phyloP scores from a whole-genome alignment of 2,329 filamentous ascomycete species.

The Aurifilum marmelostoma region DNA sequence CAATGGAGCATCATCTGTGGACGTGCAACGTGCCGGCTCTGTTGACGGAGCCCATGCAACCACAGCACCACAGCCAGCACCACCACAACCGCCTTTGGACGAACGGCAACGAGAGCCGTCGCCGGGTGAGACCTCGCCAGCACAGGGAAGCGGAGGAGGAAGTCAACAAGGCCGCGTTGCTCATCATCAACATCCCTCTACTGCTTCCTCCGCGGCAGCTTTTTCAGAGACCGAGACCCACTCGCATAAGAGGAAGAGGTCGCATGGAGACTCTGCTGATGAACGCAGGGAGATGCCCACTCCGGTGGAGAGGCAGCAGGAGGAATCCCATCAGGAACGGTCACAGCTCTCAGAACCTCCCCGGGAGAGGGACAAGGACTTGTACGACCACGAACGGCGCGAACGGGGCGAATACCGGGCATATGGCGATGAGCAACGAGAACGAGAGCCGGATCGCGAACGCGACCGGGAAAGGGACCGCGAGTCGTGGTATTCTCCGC shows the following conservation, averaged over 20 bases:
- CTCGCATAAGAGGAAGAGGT: conserved; percentile 71
- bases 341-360: conserved; percentile 31
- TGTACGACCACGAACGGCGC: conserved; percentile 30
- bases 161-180: conserved; percentile 46
- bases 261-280: conserved; percentile 58
- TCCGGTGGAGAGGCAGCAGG: conserved; percentile 40
- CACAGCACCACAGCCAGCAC: conserved; percentile 23
- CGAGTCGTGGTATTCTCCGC: conserved; percentile 54
- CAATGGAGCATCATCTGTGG: conserved; percentile 38
- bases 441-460: conserved; percentile 50
- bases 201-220: conserved; percentile 43
- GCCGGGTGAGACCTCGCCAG: conserved; percentile 35
- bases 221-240: conserved; percentile 52
- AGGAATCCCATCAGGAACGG: conserved; percentile 35
- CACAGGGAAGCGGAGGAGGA: conserved; percentile 37
- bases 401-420: conserved; percentile 46
- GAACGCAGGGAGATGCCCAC: conserved; percentile 41
- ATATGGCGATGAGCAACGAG: conserved; percentile 50
- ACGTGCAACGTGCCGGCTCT: conserved; percentile 38
- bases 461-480: conserved; percentile 48
- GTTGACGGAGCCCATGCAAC: conserved; percentile 39
- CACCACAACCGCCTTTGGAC: conserved; percentile 21
- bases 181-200: background rate
- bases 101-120: conserved; percentile 32
- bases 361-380: conserved; percentile 30